Conservation (phyloP, 139 green algal species). For the Raphidocelis subcapitata region DNA sequence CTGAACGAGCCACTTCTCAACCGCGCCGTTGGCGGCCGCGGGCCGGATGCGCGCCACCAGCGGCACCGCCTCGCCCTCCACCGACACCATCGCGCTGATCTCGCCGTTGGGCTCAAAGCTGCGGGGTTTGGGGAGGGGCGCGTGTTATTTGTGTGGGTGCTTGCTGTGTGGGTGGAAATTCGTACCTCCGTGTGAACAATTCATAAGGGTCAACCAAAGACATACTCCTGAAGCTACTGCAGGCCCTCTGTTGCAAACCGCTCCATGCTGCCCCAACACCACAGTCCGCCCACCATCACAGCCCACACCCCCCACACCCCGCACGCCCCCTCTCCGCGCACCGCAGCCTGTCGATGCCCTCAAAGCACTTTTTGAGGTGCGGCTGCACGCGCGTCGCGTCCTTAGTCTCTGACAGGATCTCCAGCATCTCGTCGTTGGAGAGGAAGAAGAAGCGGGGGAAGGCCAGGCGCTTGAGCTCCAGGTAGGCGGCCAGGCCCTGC, state of each 20-base stretch:
- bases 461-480: conserved; percentile 81
- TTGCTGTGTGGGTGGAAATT: too few relatives aligned
- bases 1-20: conserved; percentile 79
- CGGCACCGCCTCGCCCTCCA: conserved; percentile 67
- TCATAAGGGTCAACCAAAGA: too few relatives aligned
- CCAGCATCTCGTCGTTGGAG: conserved; percentile 82
- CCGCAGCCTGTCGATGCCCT: conserved; percentile 64
- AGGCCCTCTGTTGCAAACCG: too few relatives aligned
- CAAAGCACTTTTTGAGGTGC: conserved; percentile 85
- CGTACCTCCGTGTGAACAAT: too few relatives aligned
- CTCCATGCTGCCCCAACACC: too few relatives aligned
- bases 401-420: conserved; percentile 81
- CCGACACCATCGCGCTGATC: conserved; percentile 67
- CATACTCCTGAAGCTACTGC: too few relatives aligned
- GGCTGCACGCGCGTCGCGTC: conserved; percentile 76
- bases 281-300: too few relatives aligned
- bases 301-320: too few relatives aligned
- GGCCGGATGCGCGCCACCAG: conserved; percentile 69
- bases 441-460: conserved; percentile 85
- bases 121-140: too few relatives aligned
- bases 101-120: conserved; percentile 65
- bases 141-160: too few relatives aligned
- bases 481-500: conserved; percentile 76
- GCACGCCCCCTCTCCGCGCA: not conserved
- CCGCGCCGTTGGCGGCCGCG: conserved; percentile 56